Evolutionary conservation across 2,329 filamentous ascomycete species (phyloP).

Genomic region (Samsoniella hepiali): DNA sequence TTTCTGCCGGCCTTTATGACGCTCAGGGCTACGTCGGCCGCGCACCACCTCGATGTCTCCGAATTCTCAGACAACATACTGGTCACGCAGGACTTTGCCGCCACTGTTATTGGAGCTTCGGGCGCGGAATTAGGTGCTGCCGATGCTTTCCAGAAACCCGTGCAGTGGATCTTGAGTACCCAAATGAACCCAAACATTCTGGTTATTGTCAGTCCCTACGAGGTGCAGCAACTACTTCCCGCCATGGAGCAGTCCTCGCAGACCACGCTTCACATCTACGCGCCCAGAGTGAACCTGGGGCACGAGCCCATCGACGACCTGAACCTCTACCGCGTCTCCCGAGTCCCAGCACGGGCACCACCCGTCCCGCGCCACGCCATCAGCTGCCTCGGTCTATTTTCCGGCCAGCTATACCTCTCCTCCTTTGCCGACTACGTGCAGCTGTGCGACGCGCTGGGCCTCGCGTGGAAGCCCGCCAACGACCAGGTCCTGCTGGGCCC

Average conservation of each 20-base stretch:
- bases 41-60: background rate
- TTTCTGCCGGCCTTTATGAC: constrained; percentile 46
- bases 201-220: constrained; percentile 58
- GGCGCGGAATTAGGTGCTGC: background rate
- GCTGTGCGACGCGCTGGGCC: constrained; percentile 49
- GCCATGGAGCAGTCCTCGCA: constrained; percentile 31
- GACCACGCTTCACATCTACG: constrained; percentile 48
- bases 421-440: constrained; percentile 51
- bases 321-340: background rate
- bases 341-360: background rate
- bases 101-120: background rate
- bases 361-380: background rate
- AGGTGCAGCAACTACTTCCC: constrained; percentile 51
- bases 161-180: background rate
- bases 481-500: constrained; percentile 26
- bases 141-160: background rate
- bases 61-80: background rate
- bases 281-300: background rate
- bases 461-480: constrained; percentile 32
- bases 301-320: background rate
- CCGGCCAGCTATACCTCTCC: constrained; percentile 63
- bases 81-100: constrained; percentile 1
- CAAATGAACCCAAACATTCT: constrained; percentile 26
- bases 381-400: constrained; percentile 60
- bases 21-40: constrained; percentile 35